A percentile compares a stretch with the other conserved stretches of the same genome.
Conservation (phyloP, 768 basidiomycete genomes). For the Lactarius sanguifluus region DNA sequence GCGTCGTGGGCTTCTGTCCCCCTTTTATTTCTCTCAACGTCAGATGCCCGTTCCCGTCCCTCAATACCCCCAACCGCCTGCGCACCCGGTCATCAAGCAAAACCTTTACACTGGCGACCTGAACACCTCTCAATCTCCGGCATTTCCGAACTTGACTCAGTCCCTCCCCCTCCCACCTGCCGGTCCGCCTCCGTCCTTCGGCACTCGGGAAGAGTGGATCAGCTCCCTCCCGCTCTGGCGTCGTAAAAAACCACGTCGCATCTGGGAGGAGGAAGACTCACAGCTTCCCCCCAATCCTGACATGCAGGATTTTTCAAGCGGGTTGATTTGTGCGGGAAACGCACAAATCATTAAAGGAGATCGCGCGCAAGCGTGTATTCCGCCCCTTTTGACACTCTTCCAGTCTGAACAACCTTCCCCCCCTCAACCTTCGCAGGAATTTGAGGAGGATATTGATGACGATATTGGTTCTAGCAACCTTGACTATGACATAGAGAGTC, state of each 20-base stretch:
- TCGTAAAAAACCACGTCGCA: constrained; percentile 62
- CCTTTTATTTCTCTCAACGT: constrained; percentile 39
- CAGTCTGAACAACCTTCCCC: constrained; percentile 12
- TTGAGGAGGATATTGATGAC: constrained; percentile 43
- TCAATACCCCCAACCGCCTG: constrained; percentile 52
- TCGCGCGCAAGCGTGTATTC: constrained; percentile 81
- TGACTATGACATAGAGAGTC: constrained; percentile 42
- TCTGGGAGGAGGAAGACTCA: constrained; percentile 58
- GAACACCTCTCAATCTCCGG: constrained; percentile 40
- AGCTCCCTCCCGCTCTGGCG: constrained; percentile 70
- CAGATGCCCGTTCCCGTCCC: constrained; percentile 91
- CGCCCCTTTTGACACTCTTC: constrained; percentile 54
- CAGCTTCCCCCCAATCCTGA: constrained; percentile 33
- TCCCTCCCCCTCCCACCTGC: constrained; percentile 59
- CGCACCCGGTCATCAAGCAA: constrained; percentile 68
- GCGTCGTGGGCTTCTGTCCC: constrained; percentile 26
- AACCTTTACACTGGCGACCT: constrained; percentile 42
- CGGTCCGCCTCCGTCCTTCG: constrained; percentile 63
- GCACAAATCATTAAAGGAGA: constrained; percentile 82
- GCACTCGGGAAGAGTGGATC: constrained; percentile 72
- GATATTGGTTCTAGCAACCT: constrained; percentile 46
- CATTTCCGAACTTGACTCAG: constrained; percentile 54
- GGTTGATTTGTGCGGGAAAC: constrained; percentile 78
- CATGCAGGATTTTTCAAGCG: constrained; percentile 63
- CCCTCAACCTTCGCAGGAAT: constrained; percentile 22